Evolutionary conservation across 2,329 filamentous ascomycete genomes (phyloP), one percentile per base, ranked within the genome.

Genomic region (Allantophomopsis cytisporea): DNA sequence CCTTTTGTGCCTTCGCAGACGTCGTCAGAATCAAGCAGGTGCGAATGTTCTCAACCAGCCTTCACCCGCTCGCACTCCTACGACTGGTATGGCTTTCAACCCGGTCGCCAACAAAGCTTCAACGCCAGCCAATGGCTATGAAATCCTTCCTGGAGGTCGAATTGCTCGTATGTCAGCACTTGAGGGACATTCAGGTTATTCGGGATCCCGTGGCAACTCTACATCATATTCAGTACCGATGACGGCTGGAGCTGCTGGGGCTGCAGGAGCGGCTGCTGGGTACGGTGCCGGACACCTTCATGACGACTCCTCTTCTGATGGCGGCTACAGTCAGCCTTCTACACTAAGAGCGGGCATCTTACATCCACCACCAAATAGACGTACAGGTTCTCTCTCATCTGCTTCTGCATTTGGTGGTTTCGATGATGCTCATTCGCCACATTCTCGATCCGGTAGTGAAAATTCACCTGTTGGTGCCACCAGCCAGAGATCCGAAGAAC

Each of bases 111-210:
- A 28, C 23, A 28, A 28, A 28, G 53, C 59, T 20, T 55, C 52
- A 21, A 50, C 55, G 8, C 54, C 56, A 10, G 53, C 54, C 2
- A 54, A 55, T 47, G 79, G 75, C 32, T 83, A 84, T 47, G 81
- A 86, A 50, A 73, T 87, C 13, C 69, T 93, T 10, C 84, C 87
- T 5, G 88, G 87, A 34, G 87, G 86, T 21, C 80, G 91, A 45
- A 91, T 98, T 43, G 85, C 91, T 31, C 80, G 91, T 41, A 96
- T 98, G 91, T 88, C 89, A 31, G 91, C 91, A 28, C 62, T 98
- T 39, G 89, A 95, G 61, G 80, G 78, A 5, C 75, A 80, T 40
- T 75, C 76, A 1, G 74, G 70, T 42, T 71, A 76, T 16, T 74
- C 76, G 3, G 69, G 76, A 12, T 45, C 52, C 21, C 47, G 45